Evolutionary conservation across 2,329 filamentous ascomycete genomes (phyloP).

Genomic region (Beauveria caledonica): DNA sequence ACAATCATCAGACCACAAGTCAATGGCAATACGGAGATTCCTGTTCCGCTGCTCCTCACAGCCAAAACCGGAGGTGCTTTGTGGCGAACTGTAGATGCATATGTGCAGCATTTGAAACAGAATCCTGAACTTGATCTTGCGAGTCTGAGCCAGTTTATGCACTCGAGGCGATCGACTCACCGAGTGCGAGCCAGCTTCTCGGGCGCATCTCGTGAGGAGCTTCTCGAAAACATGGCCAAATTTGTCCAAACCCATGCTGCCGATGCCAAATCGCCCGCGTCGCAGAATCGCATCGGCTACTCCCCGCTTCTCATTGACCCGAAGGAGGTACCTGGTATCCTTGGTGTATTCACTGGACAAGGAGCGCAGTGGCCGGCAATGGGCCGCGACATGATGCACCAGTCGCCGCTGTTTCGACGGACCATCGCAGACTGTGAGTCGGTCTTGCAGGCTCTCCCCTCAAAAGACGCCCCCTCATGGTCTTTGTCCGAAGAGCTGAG

Average conservation of each 20-base stretch:
- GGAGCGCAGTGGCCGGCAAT: constrained; percentile 25
- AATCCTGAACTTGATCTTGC: not conserved
- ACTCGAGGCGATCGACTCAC: not conserved
- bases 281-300: not conserved
- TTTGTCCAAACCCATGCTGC: not conserved
- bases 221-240: not conserved
- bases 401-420: not conserved
- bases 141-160: not conserved
- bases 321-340: not conserved
- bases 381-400: constrained; percentile 21
- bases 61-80: not conserved
- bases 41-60: not conserved
- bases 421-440: constrained; percentile 13
- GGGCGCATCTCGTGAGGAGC: not conserved
- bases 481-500: constrained; percentile 14
- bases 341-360: constrained; percentile 25
- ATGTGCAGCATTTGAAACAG: not conserved
- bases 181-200: not conserved
- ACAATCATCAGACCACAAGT: not conserved
- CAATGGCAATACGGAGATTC: not conserved
- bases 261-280: not conserved
- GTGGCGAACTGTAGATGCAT: not conserved
- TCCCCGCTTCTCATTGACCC: not conserved
- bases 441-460: constrained; percentile 13
- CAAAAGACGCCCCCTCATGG: constrained; percentile 19